phyloP scores from a whole-genome alignment of 1,284 basidiomycete species.

The Trichosporon sp. region DNA sequence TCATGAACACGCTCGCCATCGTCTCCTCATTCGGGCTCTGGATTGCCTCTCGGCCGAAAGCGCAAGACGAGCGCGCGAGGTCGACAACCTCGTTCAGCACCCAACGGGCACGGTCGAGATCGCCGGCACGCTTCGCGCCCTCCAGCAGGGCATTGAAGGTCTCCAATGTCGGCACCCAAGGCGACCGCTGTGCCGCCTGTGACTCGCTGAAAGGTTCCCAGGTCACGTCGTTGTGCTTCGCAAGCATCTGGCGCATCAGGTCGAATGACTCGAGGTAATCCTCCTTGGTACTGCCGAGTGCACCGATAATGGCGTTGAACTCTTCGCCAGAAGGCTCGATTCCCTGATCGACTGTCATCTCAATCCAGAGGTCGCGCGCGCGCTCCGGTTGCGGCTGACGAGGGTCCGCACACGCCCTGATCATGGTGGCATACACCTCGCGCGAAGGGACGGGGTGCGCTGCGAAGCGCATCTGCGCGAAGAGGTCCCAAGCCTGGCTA shows the following conservation, averaged over 20 bases:
- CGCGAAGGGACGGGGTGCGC: slow-evolving; percentile 80
- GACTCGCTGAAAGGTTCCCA: slow-evolving; percentile 42
- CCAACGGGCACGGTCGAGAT: slow-evolving; percentile 82
- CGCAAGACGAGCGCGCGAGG: slow-evolving; percentile 55
- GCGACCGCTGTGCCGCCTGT: slow-evolving; percentile 56
- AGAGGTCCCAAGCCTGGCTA: slow-evolving; percentile 88
- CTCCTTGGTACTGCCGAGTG: slow-evolving; percentile 61
- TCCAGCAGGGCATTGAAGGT: slow-evolving; percentile 85
- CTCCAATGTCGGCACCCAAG: slow-evolving; percentile 66
- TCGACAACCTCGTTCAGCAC: slow-evolving; percentile 77
- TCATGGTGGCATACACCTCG: slow-evolving; percentile 80
- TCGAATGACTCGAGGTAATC: slow-evolving; percentile 75
- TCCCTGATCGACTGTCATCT: slow-evolving; percentile 73
- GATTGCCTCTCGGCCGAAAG: slow-evolving; percentile 12
- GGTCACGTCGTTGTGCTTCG: slow-evolving; percentile 62
- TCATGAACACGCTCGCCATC: slow-evolving; percentile 81
- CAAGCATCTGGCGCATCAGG: slow-evolving; percentile 77
- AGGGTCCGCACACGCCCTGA: slow-evolving; percentile 73
- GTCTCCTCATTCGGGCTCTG: slow-evolving; percentile 68
- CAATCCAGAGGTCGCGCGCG: slow-evolving; percentile 88
- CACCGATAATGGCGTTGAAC: slow-evolving; percentile 81
- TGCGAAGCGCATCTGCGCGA: slow-evolving; percentile 91
- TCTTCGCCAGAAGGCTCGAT: slow-evolving; percentile 69
- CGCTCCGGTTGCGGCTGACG: slow-evolving; percentile 76
- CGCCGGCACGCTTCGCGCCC: slow-evolving; percentile 82